phyloP scores from a whole-genome alignment of 2,329 filamentous ascomycete species.

The Magnaporthales sp. region DNA sequence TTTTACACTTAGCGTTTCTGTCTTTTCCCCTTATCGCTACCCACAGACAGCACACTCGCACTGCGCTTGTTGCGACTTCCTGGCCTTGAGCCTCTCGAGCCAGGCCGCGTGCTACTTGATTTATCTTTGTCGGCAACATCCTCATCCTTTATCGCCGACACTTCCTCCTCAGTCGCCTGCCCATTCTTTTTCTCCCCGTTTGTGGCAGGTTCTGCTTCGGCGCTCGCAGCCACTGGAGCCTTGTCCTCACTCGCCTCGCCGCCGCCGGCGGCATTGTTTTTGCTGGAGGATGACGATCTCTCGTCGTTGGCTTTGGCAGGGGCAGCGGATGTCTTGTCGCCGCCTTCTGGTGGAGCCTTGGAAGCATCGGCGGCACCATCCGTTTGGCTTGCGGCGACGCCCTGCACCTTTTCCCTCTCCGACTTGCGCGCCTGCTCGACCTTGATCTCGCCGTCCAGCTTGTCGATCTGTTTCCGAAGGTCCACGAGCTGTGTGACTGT shows the following conservation, averaged over 20 bases:
- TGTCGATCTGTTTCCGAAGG: conserved; percentile 64
- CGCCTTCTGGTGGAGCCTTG: conserved; percentile 2
- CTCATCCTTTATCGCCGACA: conserved; percentile 14
- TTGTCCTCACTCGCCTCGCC: conserved; percentile 9
- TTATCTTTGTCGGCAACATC: conserved; percentile 19
- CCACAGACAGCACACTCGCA: conserved; percentile 67
- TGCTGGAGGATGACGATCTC: background rate
- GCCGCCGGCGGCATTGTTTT: conserved; percentile 1
- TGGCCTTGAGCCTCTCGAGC: conserved; percentile 16
- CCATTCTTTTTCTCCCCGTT: conserved; percentile 10
- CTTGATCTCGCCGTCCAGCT: conserved; percentile 64
- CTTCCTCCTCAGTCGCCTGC: conserved; percentile 11
- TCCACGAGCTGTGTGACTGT: conserved; percentile 64
- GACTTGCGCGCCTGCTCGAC: conserved; percentile 48
- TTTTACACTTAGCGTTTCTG: conserved; percentile 38
- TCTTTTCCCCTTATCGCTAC: conserved; percentile 57
- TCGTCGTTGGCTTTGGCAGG: background rate
- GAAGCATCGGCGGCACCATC: conserved; percentile 11
- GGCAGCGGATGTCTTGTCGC: background rate
- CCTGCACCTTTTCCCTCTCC: conserved; percentile 35
- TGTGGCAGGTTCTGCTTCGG: background rate
- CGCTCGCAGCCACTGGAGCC: conserved; percentile 6
- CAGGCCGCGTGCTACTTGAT: conserved; percentile 16
- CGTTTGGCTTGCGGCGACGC: conserved; percentile 7
- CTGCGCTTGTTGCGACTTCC: conserved; percentile 62